These are phyloP conservation scores for Lumnitzera littorea DNA, from an alignment of 345 rosid species.

Conservation along the genomic window DNA sequence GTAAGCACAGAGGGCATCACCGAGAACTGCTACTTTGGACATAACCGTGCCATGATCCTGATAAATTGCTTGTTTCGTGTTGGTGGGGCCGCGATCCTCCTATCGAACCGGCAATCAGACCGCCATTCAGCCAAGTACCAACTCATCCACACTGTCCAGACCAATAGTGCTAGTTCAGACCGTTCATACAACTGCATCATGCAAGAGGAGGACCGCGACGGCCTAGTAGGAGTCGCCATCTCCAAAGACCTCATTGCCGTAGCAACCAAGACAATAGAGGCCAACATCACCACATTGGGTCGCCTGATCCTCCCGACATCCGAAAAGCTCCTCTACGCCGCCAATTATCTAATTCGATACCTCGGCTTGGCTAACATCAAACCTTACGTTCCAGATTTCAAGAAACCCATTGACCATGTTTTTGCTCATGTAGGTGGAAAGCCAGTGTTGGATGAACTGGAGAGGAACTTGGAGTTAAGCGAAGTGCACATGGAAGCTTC, in stretches of 20 bases:
- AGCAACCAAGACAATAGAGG: conserved; percentile 15
- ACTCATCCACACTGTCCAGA: conserved; percentile 16
- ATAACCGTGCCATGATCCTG: conserved; percentile 23
- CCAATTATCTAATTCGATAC: neutral
- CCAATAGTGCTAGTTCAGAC: conserved; percentile 14
- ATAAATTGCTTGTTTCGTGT: conserved; percentile 23
- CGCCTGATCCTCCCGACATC: conserved; percentile 15
- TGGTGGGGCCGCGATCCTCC: conserved; percentile 23
- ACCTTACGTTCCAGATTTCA: conserved; percentile 16
- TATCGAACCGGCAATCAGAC: conserved; percentile 14
- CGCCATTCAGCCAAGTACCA: conserved; percentile 13
- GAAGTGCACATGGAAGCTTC: conserved; percentile 21
- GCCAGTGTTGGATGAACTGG: conserved; percentile 22
- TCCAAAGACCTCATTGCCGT: conserved; percentile 16
- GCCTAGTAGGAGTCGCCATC: conserved; percentile 13
- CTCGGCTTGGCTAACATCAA: neutral
- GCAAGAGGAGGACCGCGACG: conserved; percentile 16
- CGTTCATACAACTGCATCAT: conserved; percentile 19
- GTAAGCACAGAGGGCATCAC: conserved; percentile 22
- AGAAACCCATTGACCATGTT: conserved; percentile 20
- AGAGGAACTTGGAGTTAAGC: conserved; percentile 11
- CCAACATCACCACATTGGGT: conserved; percentile 11
- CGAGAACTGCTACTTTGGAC: conserved; percentile 17
- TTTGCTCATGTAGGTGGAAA: conserved; percentile 24
- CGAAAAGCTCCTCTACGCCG: conserved; percentile 7